phyloP scores from a whole-genome alignment of 1,284 basidiomycete species.

The Phylloboletellus chloephorus region DNA sequence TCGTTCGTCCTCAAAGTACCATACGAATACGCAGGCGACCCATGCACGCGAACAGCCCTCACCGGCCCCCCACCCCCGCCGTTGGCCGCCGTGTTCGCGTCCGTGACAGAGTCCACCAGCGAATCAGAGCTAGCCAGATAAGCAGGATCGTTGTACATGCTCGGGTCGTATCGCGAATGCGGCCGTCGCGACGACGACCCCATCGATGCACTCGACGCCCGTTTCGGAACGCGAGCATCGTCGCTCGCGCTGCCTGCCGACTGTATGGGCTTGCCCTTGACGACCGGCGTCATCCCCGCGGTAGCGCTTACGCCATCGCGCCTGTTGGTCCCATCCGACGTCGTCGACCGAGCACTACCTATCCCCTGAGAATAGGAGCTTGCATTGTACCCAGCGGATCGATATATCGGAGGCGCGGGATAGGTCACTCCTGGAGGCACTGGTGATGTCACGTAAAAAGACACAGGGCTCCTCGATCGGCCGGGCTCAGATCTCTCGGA shows the following conservation, averaged over 20 bases:
- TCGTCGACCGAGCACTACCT: conserved; percentile 19
- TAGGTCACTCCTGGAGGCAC: conserved; percentile 26
- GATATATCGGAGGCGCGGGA: conserved; percentile 27
- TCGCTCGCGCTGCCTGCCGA: conserved; percentile 12
- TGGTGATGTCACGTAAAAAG: conserved; percentile 28
- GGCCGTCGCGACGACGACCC: conserved; percentile 20
- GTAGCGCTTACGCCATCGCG: conserved; percentile 21
- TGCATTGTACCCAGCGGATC: conserved; percentile 19
- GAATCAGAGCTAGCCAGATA: conserved; percentile 25
- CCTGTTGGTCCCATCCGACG: conserved; percentile 25
- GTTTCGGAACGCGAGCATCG: conserved; percentile 10
- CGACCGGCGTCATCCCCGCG: conserved; percentile 29
- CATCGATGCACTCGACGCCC: conserved; percentile 24
- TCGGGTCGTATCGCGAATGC: conserved; percentile 21
- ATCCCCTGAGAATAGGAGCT: conserved; percentile 2
- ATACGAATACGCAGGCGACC: conserved; percentile 24
- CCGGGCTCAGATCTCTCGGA: conserved; percentile 22
- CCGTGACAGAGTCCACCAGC: conserved; percentile 24
- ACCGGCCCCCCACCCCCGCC: conserved; percentile 19
- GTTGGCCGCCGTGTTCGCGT: conserved; percentile 24
- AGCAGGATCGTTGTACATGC: conserved; percentile 24
- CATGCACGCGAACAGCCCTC: conserved; percentile 16
- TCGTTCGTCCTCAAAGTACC: conserved; percentile 13
- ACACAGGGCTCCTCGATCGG: conserved; percentile 20
- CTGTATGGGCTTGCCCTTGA: conserved; percentile 11